Conservation (phyloP, 768 basidiomycete species). For the Boletus vermiculosoides region DNA sequence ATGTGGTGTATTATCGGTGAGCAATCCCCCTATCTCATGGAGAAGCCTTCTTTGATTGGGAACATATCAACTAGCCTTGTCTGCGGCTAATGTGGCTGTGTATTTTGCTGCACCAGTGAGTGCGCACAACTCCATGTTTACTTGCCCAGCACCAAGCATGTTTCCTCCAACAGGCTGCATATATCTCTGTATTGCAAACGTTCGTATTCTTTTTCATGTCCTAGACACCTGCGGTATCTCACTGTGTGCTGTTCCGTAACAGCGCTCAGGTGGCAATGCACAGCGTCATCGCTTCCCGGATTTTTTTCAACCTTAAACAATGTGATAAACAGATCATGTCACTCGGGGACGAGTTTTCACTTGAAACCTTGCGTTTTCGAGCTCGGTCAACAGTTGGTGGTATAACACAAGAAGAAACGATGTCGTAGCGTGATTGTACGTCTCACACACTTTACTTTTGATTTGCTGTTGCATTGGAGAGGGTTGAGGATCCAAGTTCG, state of each 20-base stretch:
- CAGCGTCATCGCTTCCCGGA: no score
- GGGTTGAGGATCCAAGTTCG: neutral
- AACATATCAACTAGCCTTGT: no score
- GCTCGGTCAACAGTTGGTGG: neutral
- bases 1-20: conserved; percentile 25
- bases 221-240: neutral
- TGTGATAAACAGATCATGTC: no score
- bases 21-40: neutral
- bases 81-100: no score
- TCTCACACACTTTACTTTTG: no score
- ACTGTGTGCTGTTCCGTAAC: neutral
- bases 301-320: no score
- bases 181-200: conserved; percentile 20
- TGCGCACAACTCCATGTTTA: no score
- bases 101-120: no score
- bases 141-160: neutral
- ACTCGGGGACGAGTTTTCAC: neutral
- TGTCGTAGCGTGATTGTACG: neutral
- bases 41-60: neutral
- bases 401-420: neutral
- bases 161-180: conserved; percentile 6
- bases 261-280: no score
- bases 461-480: neutral
- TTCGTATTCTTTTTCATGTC: conserved; percentile 7
- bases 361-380: conserved; percentile 5